These are phyloP conservation scores for Diplotaxis tenuifolia DNA, from an alignment of 345 rosid species.

Conservation along the genomic window DNA sequence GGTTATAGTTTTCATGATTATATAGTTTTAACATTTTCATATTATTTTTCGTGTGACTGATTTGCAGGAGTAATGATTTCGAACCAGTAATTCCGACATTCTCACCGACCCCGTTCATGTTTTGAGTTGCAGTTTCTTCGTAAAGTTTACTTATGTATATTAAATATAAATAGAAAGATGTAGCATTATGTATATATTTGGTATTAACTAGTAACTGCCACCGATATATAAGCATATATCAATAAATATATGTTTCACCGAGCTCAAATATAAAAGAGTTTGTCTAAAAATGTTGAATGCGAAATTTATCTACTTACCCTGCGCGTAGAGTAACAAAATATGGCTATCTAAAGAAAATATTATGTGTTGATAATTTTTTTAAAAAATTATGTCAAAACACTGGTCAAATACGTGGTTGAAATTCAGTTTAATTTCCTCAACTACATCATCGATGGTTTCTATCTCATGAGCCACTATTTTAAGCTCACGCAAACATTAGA, in stretches of 20 bases:
- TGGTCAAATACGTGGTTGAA: neutral
- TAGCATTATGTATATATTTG: conserved; percentile 10
- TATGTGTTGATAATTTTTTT: no score
- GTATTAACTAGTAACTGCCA: neutral
- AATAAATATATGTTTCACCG: neutral
- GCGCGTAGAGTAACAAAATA: neutral
- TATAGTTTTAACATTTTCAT: neutral
- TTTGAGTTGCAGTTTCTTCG: conserved; percentile 32
- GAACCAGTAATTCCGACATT: conserved; percentile 46
- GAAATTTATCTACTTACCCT: neutral
- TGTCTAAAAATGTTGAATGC: neutral
- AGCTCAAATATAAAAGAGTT: neutral
- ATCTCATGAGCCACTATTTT: neutral
- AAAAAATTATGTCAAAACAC: no score
- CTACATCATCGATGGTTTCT: neutral
- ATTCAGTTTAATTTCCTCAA: neutral
- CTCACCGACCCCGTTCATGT: conserved; percentile 61
- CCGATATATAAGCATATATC: neutral
- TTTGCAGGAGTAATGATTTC: conserved; percentile 38
- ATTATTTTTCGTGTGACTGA: neutral
- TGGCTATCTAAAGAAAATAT: neutral
- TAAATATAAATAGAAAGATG: neutral
- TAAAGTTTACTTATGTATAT: conserved; percentile 6
- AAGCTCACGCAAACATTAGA: neutral
- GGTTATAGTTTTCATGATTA: neutral